Evolutionary conservation across 2,329 filamentous ascomycete genomes (phyloP).

Genomic region (Sporothrix dimorphospora): DNA sequence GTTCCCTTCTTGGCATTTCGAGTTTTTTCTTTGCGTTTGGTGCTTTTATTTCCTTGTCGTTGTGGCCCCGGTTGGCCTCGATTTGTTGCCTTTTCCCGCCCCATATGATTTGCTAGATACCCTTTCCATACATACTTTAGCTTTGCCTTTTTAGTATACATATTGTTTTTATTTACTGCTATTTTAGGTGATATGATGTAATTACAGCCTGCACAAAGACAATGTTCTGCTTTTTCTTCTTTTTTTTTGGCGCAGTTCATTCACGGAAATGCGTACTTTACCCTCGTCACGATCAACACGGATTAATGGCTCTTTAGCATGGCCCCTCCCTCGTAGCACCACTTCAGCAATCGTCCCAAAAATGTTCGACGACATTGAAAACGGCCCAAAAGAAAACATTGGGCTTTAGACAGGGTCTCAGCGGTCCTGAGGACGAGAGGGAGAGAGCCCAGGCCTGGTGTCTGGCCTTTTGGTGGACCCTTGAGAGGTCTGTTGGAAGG

Average conservation of each 20-base stretch:
- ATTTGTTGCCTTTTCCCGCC: background rate
- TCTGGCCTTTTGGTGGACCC: background rate
- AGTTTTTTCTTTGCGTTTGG: background rate
- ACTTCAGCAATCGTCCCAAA: background rate
- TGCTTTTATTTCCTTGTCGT: background rate
- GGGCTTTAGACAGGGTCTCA: background rate
- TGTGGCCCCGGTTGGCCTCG: background rate
- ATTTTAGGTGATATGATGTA: background rate
- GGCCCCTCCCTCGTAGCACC: background rate
- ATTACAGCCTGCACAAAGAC: no score
- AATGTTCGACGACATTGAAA: background rate
- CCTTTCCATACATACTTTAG: slow-evolving; percentile 19
- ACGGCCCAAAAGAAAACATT: background rate
- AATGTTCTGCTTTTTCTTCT: no score
- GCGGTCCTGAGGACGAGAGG: background rate
- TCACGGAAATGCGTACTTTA: no score
- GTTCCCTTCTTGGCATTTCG: background rate
- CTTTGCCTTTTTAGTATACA: background rate
- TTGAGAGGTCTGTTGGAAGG: background rate
- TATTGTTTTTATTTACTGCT: background rate
- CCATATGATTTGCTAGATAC: slow-evolving; percentile 24
- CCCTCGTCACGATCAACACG: no score
- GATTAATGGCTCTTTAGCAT: background rate
- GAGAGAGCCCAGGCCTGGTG: background rate
- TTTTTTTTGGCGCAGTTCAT: no score